Evolutionary conservation across 2,329 filamentous ascomycete species (phyloP).

Genomic region (Leptographium galeiforme): DNA sequence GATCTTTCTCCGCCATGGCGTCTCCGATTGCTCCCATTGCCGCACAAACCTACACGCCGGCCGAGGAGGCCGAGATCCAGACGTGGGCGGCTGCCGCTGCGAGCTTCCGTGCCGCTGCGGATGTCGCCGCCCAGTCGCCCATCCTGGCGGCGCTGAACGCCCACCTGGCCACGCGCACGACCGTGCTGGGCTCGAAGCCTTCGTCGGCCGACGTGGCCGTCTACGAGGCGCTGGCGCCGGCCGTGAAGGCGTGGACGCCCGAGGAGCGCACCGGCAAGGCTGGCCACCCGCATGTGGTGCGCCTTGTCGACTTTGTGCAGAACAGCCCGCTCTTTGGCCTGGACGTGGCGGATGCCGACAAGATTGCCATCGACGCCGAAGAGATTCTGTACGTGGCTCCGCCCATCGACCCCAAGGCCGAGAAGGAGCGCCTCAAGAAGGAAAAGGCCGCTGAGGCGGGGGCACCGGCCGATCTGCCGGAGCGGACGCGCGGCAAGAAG

Average conservation of each 20-base stretch:
- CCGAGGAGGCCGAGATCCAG: conserved; percentile 75
- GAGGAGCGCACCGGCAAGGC: conserved; percentile 84
- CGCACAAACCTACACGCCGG: conserved; percentile 55
- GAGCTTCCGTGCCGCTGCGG: conserved; percentile 41
- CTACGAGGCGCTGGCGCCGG: conserved; percentile 63
- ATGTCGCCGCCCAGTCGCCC: conserved; percentile 44
- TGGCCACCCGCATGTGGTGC: conserved; percentile 81
- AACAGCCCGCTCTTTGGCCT: conserved; percentile 67
- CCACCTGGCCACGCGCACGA: conserved; percentile 79
- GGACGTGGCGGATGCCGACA: conserved; percentile 55
- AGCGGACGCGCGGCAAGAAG: conserved; percentile 45
- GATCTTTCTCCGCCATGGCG: conserved; percentile 8
- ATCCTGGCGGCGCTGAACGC: conserved; percentile 71
- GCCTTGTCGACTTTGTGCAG: conserved; percentile 88
- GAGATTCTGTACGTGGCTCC: conserved; percentile 81
- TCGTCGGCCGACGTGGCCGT: conserved; percentile 76
- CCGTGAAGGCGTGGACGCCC: conserved; percentile 65
- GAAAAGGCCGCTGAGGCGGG: conserved; percentile 66
- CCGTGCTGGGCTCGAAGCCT: conserved; percentile 77
- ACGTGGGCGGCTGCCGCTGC: conserved; percentile 75
- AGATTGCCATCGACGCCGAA: conserved; percentile 64
- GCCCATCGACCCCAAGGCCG: conserved; percentile 78
- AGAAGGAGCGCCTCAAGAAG: conserved; percentile 95
- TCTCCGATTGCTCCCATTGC: conserved; percentile 17
- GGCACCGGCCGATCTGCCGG: conserved; percentile 36